Conservation (phyloP, 192 early-diverging fungal genomes). For the Thoreauomyces humboldtii region DNA sequence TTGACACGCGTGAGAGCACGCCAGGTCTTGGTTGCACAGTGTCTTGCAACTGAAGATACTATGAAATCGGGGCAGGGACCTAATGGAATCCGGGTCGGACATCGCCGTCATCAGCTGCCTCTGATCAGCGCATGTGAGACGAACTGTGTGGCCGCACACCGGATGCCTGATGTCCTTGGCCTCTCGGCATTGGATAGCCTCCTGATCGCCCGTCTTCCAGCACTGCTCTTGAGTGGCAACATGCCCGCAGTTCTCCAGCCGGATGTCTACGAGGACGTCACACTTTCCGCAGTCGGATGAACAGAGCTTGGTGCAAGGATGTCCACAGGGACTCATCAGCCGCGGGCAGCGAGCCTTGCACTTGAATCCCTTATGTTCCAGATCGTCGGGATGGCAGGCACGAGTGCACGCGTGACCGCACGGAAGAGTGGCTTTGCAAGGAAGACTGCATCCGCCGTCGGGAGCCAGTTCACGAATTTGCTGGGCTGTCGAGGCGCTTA, state of each 20-base stretch:
- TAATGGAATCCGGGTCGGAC: not conserved
- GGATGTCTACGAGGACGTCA: slow-evolving; percentile 1
- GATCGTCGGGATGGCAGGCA: slow-evolving; percentile 50
- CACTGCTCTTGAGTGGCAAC: not conserved
- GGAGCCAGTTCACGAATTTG: slow-evolving; percentile 39
- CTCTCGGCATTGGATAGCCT: not conserved
- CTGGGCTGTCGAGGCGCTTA: slow-evolving; percentile 26
- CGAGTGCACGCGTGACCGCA: slow-evolving; percentile 57
- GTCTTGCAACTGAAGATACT: slow-evolving; percentile 14
- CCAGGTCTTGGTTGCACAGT: slow-evolving; percentile 28
- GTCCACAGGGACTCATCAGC: slow-evolving; percentile 38
- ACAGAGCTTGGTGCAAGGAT: slow-evolving; percentile 47
- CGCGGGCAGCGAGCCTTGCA: slow-evolving; percentile 47
- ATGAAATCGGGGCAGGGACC: not conserved
- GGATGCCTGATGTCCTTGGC: slow-evolving; percentile 26
- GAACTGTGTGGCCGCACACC: slow-evolving; percentile 40
- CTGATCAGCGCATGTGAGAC: slow-evolving; percentile 27
- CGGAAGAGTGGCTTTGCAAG: slow-evolving; percentile 38
- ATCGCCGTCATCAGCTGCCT: not conserved
- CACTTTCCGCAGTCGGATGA: slow-evolving; percentile 47
- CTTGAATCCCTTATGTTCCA: slow-evolving; percentile 35
- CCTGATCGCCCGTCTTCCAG: not conserved
- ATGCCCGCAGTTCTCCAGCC: slow-evolving; percentile 29
- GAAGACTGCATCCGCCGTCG: slow-evolving; percentile 50
- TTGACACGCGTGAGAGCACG: slow-evolving; percentile 43